Percentiles rank a stretch among this genome's conserved stretches.
Conservation (phyloP, 2,329 filamentous ascomycete species). For the Paecilomyces sp. region DNA sequence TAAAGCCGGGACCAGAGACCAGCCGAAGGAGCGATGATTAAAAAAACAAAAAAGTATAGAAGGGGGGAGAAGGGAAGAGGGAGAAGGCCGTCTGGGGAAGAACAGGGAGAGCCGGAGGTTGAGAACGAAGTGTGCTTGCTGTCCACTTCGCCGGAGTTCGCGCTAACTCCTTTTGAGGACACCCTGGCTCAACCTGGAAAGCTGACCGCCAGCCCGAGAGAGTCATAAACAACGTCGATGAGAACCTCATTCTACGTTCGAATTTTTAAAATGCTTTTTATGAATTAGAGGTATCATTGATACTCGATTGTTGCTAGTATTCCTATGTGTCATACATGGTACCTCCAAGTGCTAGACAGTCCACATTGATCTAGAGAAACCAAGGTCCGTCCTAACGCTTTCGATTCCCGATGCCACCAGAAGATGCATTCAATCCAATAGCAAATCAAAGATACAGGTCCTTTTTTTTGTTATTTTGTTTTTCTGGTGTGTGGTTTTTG, state of each 20-base stretch:
- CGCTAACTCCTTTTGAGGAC: not conserved
- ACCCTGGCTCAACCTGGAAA: not conserved
- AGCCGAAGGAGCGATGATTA: constrained; percentile 26
- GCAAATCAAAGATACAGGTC: not conserved
- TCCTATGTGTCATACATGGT: not conserved
- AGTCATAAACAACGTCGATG: not conserved
- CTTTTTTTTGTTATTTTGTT: not conserved
- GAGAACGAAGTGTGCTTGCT: not conserved
- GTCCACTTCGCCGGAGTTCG: not conserved
- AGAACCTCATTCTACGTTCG: not conserved
- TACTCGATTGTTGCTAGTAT: not conserved
- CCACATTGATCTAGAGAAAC: not conserved
- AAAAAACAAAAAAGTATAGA: constrained; percentile 13
- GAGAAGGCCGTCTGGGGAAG: constrained; percentile 13
- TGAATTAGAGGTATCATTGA: not conserved
- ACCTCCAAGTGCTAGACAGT: not conserved
- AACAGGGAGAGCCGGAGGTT: constrained; percentile 6
- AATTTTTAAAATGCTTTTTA: not conserved
- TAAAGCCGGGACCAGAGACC: constrained; percentile 24
- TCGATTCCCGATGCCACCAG: not conserved
- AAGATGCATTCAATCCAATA: not conserved
- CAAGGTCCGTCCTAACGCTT: not conserved
- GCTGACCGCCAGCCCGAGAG: not conserved
- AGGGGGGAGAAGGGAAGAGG: constrained; percentile 14
- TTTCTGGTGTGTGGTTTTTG: too few relatives aligned